phyloP scores from a whole-genome alignment of 768 basidiomycete species.

The Tylopilus plumbeoviolaceoides region DNA sequence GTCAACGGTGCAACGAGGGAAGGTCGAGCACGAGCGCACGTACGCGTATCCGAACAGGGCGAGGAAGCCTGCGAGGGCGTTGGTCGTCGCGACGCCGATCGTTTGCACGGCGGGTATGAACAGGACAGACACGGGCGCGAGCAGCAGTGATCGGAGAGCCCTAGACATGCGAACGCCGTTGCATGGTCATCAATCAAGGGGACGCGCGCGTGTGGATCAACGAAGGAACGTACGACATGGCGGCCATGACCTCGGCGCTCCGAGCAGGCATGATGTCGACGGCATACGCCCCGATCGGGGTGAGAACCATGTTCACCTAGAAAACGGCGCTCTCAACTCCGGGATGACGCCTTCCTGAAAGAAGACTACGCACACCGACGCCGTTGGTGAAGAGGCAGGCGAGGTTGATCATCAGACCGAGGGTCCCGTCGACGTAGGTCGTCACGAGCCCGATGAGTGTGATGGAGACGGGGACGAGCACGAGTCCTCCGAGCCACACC shows the following conservation, averaged over 20 bases:
- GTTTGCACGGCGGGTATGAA: slow-evolving; percentile 43
- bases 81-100: slow-evolving; percentile 48
- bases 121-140: slow-evolving; percentile 12
- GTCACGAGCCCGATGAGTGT: slow-evolving; percentile 48
- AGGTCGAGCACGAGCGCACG: slow-evolving; percentile 19
- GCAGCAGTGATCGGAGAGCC: slow-evolving; percentile 22
- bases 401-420: slow-evolving; percentile 50
- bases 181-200: neutral
- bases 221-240: slow-evolving; percentile 40
- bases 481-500: slow-evolving; percentile 40
- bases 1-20: no score
- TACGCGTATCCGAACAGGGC: slow-evolving; percentile 52
- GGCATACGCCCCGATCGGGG: slow-evolving; percentile 51
- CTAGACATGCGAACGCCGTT: neutral
- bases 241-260: slow-evolving; percentile 62
- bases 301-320: slow-evolving; percentile 54
- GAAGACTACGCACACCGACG: slow-evolving; percentile 45
- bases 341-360: no score
- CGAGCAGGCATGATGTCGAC: slow-evolving; percentile 57
- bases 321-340: no score
- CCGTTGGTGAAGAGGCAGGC: slow-evolving; percentile 60
- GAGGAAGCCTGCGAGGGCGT: slow-evolving; percentile 43
- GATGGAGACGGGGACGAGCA: slow-evolving; percentile 54
- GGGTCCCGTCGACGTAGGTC: slow-evolving; percentile 43
- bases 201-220: neutral